phyloP scores from a whole-genome alignment of 768 basidiomycete genomes.

The Auriscalpium vulgare region DNA sequence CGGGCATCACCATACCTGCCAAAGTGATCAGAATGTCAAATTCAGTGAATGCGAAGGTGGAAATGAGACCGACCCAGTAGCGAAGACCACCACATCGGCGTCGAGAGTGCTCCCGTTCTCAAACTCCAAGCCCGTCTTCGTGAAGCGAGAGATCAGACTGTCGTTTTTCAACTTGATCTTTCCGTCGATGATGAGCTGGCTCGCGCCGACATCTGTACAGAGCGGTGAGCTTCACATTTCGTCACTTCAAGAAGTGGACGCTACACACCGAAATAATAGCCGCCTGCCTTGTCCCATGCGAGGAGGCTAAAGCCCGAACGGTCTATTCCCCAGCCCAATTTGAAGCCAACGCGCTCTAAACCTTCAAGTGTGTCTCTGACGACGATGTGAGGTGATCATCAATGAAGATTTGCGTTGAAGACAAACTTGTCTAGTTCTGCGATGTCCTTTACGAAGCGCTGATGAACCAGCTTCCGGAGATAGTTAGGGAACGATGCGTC shows the following conservation, averaged over 20 bases:
- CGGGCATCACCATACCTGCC: slow-evolving; percentile 39
- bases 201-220: slow-evolving; percentile 31
- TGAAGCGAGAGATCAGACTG: slow-evolving; percentile 34
- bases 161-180: slow-evolving; percentile 41
- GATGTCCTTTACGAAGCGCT: slow-evolving; percentile 33
- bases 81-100: slow-evolving; percentile 41
- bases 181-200: slow-evolving; percentile 34
- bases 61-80: slow-evolving; percentile 32
- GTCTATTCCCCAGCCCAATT: slow-evolving; percentile 37
- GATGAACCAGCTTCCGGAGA: slow-evolving; percentile 21
- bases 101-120: slow-evolving; percentile 34
- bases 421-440: slow-evolving; percentile 45
- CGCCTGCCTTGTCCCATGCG: slow-evolving; percentile 39
- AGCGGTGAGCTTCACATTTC: background rate
- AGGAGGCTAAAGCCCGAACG: slow-evolving; percentile 40
- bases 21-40: background rate
- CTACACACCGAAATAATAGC: slow-evolving; percentile 56
- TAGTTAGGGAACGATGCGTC: slow-evolving; percentile 31
- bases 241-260: background rate
- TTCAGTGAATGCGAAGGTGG: background rate
- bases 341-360: slow-evolving; percentile 49
- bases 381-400: background rate
- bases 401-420: background rate
- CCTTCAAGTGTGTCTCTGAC: slow-evolving; percentile 40
- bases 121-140: slow-evolving; percentile 31